Evolutionary conservation across 805 yeast genomes (phyloP).

Genomic region (Lachancea sp.): DNA sequence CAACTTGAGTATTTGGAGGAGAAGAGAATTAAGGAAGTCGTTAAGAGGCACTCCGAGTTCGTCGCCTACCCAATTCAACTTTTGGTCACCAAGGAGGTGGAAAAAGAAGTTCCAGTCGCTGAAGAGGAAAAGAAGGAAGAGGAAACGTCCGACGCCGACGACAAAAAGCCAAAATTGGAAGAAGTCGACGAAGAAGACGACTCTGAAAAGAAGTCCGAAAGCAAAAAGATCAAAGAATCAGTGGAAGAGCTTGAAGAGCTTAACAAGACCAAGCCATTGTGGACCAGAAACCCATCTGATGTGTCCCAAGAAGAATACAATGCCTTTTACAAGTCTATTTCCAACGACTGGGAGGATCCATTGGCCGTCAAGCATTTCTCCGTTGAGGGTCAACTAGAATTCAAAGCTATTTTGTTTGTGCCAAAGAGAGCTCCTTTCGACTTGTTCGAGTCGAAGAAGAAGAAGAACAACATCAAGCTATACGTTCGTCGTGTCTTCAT

Average conservation of each 20-base stretch:
- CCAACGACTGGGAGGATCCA: conserved; percentile 99
- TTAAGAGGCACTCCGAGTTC: conserved; percentile 98
- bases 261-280: conserved; percentile 97
- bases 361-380: conserved; percentile 99
- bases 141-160: conserved; percentile 46
- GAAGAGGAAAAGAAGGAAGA: conserved; percentile 51
- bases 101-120: conserved; percentile 89
- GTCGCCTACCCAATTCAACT: conserved; percentile 98
- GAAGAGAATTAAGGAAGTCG: conserved; percentile 98
- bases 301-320: conserved; percentile 98
- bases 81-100: conserved; percentile 97
- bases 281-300: conserved; percentile 99
- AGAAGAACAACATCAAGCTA: conserved; percentile 97
- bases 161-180: conserved; percentile 67
- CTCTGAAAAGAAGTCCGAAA: conserved; percentile 57
- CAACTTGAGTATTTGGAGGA: conserved; percentile 98
- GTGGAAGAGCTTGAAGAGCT: conserved; percentile 97
- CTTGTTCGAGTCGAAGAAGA: conserved; percentile 96
- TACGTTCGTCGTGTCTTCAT: conserved; percentile 99
- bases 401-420: conserved; percentile 93
- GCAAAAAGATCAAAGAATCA: conserved; percentile 84
- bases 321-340: conserved; percentile 97
- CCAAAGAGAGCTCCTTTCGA: conserved; percentile 99
- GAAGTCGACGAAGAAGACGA: conserved; percentile 69
- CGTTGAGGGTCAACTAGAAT: conserved; percentile 99